Conservation (phyloP, 257 asterid species). For the Ophiorrhiza pumila region DNA sequence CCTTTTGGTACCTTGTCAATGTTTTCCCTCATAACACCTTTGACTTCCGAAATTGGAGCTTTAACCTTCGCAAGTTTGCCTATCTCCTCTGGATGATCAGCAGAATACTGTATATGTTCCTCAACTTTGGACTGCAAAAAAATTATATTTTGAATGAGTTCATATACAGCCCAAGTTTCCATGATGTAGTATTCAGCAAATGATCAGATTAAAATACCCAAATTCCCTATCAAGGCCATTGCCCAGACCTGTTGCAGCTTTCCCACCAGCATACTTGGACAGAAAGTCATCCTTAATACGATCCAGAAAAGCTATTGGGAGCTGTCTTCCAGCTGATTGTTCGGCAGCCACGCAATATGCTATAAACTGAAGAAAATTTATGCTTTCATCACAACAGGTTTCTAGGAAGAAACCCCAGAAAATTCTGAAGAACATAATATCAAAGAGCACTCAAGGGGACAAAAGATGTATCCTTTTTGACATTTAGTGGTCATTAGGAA, state of each 20-base stretch:
- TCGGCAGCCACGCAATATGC: constrained; percentile 90
- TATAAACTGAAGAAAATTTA: constrained; percentile 21
- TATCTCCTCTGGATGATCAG: constrained; percentile 76
- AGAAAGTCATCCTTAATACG: constrained; percentile 78
- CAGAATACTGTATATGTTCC: constrained; percentile 71
- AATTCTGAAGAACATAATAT: background rate
- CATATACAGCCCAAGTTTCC: background rate
- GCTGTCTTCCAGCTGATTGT: constrained; percentile 77
- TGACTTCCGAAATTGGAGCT: constrained; percentile 86
- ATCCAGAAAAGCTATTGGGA: constrained; percentile 77
- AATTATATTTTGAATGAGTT: background rate
- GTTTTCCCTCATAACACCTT: constrained; percentile 88
- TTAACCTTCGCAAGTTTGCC: constrained; percentile 72
- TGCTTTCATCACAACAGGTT: background rate
- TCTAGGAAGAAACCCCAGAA: background rate
- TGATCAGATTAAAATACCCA: constrained; percentile 40
- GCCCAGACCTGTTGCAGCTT: constrained; percentile 67
- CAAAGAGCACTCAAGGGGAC: background rate
- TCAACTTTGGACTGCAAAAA: constrained; percentile 58
- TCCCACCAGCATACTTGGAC: constrained; percentile 66
- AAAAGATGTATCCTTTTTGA: background rate
- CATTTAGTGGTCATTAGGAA: background rate
- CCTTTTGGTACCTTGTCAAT: constrained; percentile 63
- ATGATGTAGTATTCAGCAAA: background rate
- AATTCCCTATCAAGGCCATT: constrained; percentile 72